Evolutionary conservation across 345 rosid genomes (phyloP), one percentile per base, ranked within the genome.

Genomic region (Carallia brachiata): DNA sequence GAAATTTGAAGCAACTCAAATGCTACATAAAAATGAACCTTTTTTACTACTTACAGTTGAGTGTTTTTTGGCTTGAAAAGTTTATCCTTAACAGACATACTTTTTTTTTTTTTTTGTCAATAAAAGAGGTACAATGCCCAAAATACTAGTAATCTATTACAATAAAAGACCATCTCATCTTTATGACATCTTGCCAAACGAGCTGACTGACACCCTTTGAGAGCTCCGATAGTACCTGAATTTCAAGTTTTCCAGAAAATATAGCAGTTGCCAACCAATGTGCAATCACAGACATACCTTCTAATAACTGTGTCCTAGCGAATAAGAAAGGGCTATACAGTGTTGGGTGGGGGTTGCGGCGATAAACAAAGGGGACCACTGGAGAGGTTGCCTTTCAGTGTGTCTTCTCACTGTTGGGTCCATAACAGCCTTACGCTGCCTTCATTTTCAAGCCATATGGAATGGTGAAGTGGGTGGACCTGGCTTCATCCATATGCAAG

Each of bases 401-500:
- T 79, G 44, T 55, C 65, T 67, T 62, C 59, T 56, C 53, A 54
- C 62, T 56, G 56, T 53, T 71, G 68, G 83, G 75, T 75, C 62
- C 27, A 7, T 31, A 3, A 12, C 59, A 69, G 72, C 70, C 70
- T 73, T 68, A 39, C 39, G 70, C 60, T 66, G 72, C 76, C 60
- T 78, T 83, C 79, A 13, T 57, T 82, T 78, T 78, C 84, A 81
- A 73, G 82, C 83, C 82, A 80, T 64, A 64, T 53, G 66, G 55
- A 71, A 63, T 15, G 47, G 79, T 18, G 76, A 66, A 63, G 71
- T 77, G 73, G 47, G 76, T 74, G 88, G 90, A 55, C 83, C 79
- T 77, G 80, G 82, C 77, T 72, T 76, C 84, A 71, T 81, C 84
- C 79, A 54, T 63, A 70, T 65, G 67, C 87, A 80, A 80, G 83